Evolutionary conservation across 352 stramenopile species (phyloP), one percentile per base, ranked within the genome.

Genomic region (Pythium biforme): DNA sequence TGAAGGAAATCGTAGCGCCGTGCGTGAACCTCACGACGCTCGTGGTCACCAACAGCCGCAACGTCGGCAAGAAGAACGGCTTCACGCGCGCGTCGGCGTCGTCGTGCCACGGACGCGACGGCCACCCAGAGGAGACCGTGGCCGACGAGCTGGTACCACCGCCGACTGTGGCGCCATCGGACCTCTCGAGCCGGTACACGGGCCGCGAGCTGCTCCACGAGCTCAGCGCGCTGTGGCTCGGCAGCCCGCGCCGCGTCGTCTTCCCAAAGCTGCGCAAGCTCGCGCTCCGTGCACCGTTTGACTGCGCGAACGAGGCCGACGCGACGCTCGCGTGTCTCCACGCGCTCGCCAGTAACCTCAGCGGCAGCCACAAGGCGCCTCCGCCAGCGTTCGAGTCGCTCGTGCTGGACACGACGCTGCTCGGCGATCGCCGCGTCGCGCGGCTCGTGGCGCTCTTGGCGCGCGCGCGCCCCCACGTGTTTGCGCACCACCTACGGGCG

Each of bases 281-380:
- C 11, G 68, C 76, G 39, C 56, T 91, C 0, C 55, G 59, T 4
- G 70, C 81, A 41, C 81, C 81, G 0, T 91, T 91, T 22, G 77
- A 91, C 58, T 85, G 79, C 57, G 76, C 79, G 17, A 73, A 70
- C 5, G 81, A 91, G 51, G 81, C 74, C 51, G 79, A 88, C 31
- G 71, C 57, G 1, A 71, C 75, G 22, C 56, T 88, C 22, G 23
- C 59, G 33, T 72, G 61, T 27, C 59, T 91, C 25, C 56, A 57
- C 29, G 63, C 77, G 17, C 55, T 90, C 5, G 69, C 61, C 33
- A 34, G 17, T 19, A 55, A 31, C n/a, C 40, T 22, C 41, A n/a
- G 55, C 1, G 34, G 46, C 4, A 41, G 52, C 0, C 41, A n/a
- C n/a, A n/a, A 55, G 5, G 12, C 20, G 5, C 22, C 26, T 4